Evolutionary conservation across 257 asterid species (phyloP), one percentile per base, ranked within the genome.

Genomic region (Salvia hispanica): DNA sequence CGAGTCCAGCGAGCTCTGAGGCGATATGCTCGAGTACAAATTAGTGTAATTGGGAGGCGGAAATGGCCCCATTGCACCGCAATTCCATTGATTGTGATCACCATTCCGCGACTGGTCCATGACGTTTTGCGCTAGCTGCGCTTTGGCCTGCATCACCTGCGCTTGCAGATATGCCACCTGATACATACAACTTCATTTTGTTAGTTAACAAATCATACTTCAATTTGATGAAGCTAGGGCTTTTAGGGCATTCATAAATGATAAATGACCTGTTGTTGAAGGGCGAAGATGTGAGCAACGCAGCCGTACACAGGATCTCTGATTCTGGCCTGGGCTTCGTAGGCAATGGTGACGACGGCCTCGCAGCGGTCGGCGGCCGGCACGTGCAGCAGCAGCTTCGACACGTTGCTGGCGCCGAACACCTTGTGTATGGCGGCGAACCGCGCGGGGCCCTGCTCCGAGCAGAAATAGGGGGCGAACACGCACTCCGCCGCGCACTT

Each of bases 371-470:
- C 95, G 5, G 72, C 74, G 4, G 72, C 87, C 0, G 97, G 96
- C 16, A 89, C 82, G 64, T 89, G 97, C 53, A 76, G 66, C 64
- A 92, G 66, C 60, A 92, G 63, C 70, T 92, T 92, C 1, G 98
- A 87, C 4, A 88, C 95, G 46, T 92, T 92, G 83, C 98, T 89
- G 0, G 98, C 98, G 1, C 98, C 98, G 48, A 92, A 92, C 68
- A 92, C 98, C 76, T 92, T 92, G 58, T 92, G 98, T 6, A 92
- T 88, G 18, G 97, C 98, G 0, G 97, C 97, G 56, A 89, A 92
- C 31, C 95, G 76, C 3, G 95, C 88, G 25, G 98, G 85, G 0
- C 96, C 96, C n/a, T 87, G 95, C 16, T 92, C 98, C 7, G 96
- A 81, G 82, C 92, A 80, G 50, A 92, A 92, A 10, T 92, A 86